Percentiles rank a stretch among this genome's conserved stretches.
Evolutionary conservation across 1,284 basidiomycete species (phyloP).

Genomic region (Afroboletus lepidellus): DNA sequence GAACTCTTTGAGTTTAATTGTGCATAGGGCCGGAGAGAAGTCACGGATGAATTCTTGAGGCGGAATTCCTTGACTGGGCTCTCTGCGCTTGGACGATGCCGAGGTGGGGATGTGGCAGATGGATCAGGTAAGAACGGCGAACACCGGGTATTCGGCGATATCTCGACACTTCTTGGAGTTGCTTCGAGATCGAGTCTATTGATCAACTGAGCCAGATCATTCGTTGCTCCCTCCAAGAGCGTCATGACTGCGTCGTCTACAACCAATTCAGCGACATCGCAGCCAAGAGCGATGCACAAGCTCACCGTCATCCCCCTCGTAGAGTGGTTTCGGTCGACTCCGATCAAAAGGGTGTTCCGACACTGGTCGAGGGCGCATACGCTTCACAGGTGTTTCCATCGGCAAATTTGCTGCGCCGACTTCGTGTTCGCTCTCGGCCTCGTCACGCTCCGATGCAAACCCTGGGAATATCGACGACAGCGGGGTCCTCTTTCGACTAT

Average conservation of each 20-base stretch:
- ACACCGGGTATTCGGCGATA: conserved; percentile 39
- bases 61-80: conserved; percentile 43
- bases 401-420: conserved; percentile 3
- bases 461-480: conserved; percentile 51
- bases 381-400: conserved; percentile 51
- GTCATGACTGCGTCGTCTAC: conserved; percentile 55
- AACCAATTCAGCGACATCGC: conserved; percentile 8
- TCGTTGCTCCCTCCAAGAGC: conserved; percentile 70
- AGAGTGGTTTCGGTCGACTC: conserved; percentile 48
- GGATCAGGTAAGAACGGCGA: conserved; percentile 21
- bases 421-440: conserved; percentile 19
- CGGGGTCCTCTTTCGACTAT: conserved; percentile 47
- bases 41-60: conserved; percentile 45
- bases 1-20: conserved; percentile 40
- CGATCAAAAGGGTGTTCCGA: conserved; percentile 62
- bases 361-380: conserved; percentile 50
- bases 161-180: conserved; percentile 57
- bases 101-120: neutral
- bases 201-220: conserved; percentile 74
- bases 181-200: conserved; percentile 72
- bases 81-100: conserved; percentile 26
- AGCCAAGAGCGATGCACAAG: conserved; percentile 9
- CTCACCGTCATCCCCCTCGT: conserved; percentile 50
- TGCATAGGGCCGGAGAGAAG: conserved; percentile 60
- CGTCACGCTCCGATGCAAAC: conserved; percentile 18